These are phyloP conservation scores for Chaetomium globosum DNA, from an alignment of 2,329 filamentous ascomycete genomes.

Conservation along the genomic window DNA sequence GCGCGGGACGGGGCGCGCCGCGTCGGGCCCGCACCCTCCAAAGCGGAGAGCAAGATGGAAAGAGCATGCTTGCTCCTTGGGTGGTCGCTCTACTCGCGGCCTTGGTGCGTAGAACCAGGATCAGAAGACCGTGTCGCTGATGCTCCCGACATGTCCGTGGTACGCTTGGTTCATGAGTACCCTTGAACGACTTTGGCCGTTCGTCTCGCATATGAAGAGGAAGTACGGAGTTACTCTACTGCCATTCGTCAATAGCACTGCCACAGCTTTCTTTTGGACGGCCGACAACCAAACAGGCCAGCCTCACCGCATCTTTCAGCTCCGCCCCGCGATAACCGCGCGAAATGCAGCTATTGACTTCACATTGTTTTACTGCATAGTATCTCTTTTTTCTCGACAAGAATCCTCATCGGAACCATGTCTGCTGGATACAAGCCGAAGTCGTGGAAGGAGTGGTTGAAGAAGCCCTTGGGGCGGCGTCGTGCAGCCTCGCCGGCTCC, in stretches of 20 bases:
- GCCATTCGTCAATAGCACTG: conserved; percentile 4
- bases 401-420: neutral
- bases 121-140: neutral
- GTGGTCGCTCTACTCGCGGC: neutral
- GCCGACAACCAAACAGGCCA: conserved; percentile 1
- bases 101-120: neutral
- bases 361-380: neutral
- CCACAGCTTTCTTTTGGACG: conserved; percentile 7
- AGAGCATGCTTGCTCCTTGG: neutral
- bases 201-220: neutral
- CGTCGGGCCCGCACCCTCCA: neutral
- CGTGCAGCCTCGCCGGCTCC: conserved; percentile 22
- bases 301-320: conserved; percentile 1
- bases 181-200: neutral
- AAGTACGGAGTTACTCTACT: neutral
- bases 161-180: neutral
- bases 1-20: neutral
- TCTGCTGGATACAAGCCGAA: conserved; percentile 7
- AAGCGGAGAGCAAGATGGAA: neutral
- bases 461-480: conserved; percentile 15
- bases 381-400: neutral
- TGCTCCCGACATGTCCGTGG: neutral
- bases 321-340: neutral
- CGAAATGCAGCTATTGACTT: conserved; percentile 10
- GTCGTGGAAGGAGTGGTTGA: neutral